Percentiles rank a stretch among this genome's conserved stretches.
These are phyloP conservation scores for Hamamelis virginiana DNA, from an alignment of 164 flowering plant species.

Conservation along the genomic window DNA sequence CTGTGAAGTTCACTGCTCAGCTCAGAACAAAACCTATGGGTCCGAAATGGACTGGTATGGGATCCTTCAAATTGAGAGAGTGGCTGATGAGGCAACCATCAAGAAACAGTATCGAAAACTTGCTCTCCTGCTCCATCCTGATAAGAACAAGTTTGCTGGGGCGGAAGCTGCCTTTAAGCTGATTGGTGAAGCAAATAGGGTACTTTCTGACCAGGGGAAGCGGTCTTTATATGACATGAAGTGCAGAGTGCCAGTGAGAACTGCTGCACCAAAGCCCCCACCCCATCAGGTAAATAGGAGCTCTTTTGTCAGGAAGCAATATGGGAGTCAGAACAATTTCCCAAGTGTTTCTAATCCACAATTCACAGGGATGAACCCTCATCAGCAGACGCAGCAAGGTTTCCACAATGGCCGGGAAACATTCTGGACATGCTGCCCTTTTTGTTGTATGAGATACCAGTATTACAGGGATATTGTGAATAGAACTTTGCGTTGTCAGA, in stretches of 20 bases:
- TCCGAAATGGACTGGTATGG: slow-evolving; percentile 50
- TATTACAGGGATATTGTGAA: slow-evolving; percentile 21
- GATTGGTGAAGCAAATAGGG: slow-evolving; percentile 45
- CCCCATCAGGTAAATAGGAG: slow-evolving; percentile 20
- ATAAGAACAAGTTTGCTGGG: slow-evolving; percentile 52
- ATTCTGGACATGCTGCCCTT: slow-evolving; percentile 48
- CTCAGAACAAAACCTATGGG: slow-evolving; percentile 30
- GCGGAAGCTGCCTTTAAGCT: slow-evolving; percentile 62
- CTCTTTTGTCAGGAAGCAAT: slow-evolving; percentile 17
- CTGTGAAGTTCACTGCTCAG: slow-evolving; percentile 55
- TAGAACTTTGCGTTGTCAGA: slow-evolving; percentile 32
- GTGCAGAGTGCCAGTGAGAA: slow-evolving; percentile 9
- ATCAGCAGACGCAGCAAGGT: slow-evolving; percentile 10
- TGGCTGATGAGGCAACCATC: slow-evolving; percentile 38
- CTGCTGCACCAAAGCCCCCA: slow-evolving; percentile 19
- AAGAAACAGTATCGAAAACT: slow-evolving; percentile 53
- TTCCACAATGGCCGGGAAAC: slow-evolving; percentile 5
- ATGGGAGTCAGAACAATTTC: slow-evolving; percentile 9
- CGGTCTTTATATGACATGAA: slow-evolving; percentile 38
- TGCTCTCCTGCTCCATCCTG: slow-evolving; percentile 54
- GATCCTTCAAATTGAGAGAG: slow-evolving; percentile 42
- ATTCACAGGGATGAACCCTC: slow-evolving; percentile 3
- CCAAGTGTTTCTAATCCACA: slow-evolving; percentile 17
- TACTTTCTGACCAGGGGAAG: slow-evolving; percentile 35
- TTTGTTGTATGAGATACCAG: slow-evolving; percentile 30